Percentiles rank a stretch among this genome's conserved stretches.
Conservation (phyloP, 164 flowering plant genomes). For the Berberis thunbergii region DNA sequence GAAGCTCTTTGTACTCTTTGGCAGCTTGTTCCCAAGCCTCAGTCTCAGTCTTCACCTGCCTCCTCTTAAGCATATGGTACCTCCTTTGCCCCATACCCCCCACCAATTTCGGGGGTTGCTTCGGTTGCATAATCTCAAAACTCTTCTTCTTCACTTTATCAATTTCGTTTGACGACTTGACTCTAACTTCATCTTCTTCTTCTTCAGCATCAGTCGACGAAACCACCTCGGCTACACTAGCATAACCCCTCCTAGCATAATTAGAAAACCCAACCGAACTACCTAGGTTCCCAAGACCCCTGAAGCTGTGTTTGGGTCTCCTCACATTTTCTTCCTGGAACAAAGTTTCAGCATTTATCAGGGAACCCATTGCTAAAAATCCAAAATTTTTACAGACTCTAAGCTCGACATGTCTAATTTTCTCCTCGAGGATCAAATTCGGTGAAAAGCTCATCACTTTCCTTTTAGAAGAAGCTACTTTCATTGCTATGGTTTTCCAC, state of each 20-base stretch:
- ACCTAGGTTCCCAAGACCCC: neutral
- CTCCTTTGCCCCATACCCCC: constrained; percentile 29
- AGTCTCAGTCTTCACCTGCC: constrained; percentile 86
- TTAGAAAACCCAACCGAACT: constrained; percentile 8
- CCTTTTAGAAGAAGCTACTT: constrained; percentile 15
- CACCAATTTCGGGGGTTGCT: neutral
- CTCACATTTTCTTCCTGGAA: neutral
- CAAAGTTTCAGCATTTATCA: constrained; percentile 13
- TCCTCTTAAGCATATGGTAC: constrained; percentile 34
- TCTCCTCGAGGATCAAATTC: constrained; percentile 6
- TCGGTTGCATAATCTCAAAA: constrained; percentile 2
- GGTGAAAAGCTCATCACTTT: constrained; percentile 12
- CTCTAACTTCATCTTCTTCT: constrained; percentile 39
- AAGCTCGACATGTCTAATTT: constrained; percentile 10
- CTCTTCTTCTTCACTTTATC: constrained; percentile 26
- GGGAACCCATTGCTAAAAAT: constrained; percentile 19
- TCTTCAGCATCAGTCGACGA: constrained; percentile 53
- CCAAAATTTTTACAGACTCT: constrained; percentile 1
- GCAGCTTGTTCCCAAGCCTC: constrained; percentile 90
- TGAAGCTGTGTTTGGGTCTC: too few relatives aligned
- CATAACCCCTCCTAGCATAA: constrained; percentile 22
- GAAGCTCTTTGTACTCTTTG: constrained; percentile 72
- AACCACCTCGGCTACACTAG: constrained; percentile 49
- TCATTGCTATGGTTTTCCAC: constrained; percentile 39
- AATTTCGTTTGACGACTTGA: constrained; percentile 29